These are phyloP conservation scores for Plasmodium ovale DNA, from an alignment of 169 alveolate species.

Conservation along the genomic window DNA sequence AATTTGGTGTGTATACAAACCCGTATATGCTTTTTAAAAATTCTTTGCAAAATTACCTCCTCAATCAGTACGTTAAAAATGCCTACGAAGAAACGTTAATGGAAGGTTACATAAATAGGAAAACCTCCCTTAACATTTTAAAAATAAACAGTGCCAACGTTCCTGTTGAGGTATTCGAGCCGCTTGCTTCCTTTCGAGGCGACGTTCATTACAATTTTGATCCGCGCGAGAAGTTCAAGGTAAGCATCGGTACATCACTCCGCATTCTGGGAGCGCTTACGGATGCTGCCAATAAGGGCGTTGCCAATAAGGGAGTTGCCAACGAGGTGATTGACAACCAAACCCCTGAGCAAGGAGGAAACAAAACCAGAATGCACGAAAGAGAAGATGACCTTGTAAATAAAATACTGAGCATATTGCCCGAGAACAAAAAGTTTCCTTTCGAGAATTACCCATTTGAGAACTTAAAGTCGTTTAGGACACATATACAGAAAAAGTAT, in stretches of 20 bases:
- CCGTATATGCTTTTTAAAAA: constrained; percentile 66
- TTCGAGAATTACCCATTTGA: constrained; percentile 67
- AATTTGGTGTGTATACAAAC: constrained; percentile 37
- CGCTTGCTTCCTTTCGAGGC: constrained; percentile 83
- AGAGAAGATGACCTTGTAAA: background rate
- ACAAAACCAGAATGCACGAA: background rate
- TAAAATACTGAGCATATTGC: constrained; percentile 24
- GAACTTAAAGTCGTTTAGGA: constrained; percentile 46
- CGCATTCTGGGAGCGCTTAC: too few species aligned
- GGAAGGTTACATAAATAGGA: constrained; percentile 15
- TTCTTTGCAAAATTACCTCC: constrained; percentile 25
- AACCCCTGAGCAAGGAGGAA: background rate
- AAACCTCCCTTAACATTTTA: constrained; percentile 25
- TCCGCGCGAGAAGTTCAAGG: constrained; percentile 14
- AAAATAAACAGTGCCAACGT: constrained; percentile 59
- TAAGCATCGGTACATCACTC: background rate
- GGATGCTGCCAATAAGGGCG: background rate
- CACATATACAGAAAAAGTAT: constrained; percentile 35
- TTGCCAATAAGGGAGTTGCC: background rate
- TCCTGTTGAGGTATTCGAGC: constrained; percentile 85
- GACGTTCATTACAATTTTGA: constrained; percentile 40
- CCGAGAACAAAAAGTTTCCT: constrained; percentile 18
- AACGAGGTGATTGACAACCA: background rate
- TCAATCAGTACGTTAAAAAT: constrained; percentile 57
- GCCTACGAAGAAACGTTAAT: constrained; percentile 63